A percentile compares a stretch with the other conserved stretches of the same genome.
phyloP scores from a whole-genome alignment of 306 rosid species.

The Cotoneaster glaucophyllus region DNA sequence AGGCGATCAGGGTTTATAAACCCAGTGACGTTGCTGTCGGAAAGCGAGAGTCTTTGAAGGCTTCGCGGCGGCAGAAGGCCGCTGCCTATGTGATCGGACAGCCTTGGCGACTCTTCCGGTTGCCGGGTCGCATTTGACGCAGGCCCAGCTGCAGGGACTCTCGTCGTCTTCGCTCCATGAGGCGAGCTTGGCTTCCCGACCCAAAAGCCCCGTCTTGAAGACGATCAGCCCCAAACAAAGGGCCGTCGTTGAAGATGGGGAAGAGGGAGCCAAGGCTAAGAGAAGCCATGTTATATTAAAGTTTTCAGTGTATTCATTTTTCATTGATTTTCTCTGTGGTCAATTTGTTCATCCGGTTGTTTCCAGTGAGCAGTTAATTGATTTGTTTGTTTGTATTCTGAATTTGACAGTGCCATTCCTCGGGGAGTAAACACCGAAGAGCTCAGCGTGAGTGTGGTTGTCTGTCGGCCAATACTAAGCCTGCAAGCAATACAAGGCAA shows the following conservation, averaged over 20 bases:
- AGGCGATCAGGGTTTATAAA: slow-evolving; percentile 64
- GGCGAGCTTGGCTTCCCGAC: slow-evolving; percentile 45
- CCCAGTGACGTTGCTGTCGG: slow-evolving; percentile 69
- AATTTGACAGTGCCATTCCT: no score
- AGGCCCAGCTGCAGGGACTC: slow-evolving; percentile 69
- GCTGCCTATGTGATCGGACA: slow-evolving; percentile 72
- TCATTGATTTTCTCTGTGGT: no score
- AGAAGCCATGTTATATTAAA: no score
- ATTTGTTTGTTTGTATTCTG: no score
- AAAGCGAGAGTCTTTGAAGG: slow-evolving; percentile 61
- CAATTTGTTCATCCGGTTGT: no score
- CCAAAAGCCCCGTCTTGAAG: slow-evolving; percentile 73
- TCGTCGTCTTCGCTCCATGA: slow-evolving; percentile 82
- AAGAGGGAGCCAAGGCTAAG: slow-evolving; percentile 17
- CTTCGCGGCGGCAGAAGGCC: slow-evolving; percentile 61
- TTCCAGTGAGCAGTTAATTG: no score
- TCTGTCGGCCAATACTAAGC: no score
- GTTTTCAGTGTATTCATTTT: no score
- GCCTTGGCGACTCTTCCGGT: slow-evolving; percentile 60
- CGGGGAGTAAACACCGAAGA: no score
- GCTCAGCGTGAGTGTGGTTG: no score
- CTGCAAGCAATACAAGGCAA: no score
- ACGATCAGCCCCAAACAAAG: slow-evolving; percentile 63
- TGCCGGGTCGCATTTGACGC: slow-evolving; percentile 62
- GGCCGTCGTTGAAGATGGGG: slow-evolving; percentile 71